A percentile compares a stretch with the other conserved stretches of the same genome.
Conservation (phyloP, 2,329 filamentous ascomycete species). For the Periconia sp. region DNA sequence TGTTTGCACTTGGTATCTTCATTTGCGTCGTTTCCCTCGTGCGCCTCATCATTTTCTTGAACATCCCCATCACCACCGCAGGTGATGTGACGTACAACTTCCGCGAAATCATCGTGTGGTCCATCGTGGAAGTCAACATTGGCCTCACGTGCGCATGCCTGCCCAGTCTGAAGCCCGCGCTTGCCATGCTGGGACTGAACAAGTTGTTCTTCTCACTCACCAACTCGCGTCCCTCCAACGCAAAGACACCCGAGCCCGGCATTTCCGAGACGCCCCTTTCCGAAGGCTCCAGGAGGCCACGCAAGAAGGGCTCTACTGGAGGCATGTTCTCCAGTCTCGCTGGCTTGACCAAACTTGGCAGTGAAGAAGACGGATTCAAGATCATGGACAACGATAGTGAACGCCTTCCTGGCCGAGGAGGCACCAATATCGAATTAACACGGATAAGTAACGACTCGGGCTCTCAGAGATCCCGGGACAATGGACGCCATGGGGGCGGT, state of each 20-base stretch:
- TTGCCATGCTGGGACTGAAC: slow-evolving; percentile 22
- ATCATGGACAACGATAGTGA: slow-evolving; percentile 8
- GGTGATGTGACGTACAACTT: slow-evolving; percentile 27
- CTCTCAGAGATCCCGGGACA: neutral
- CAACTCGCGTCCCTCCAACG: neutral
- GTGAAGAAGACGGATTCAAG: slow-evolving; percentile 17
- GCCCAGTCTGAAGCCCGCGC: slow-evolving; percentile 19
- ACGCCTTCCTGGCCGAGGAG: neutral
- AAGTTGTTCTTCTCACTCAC: slow-evolving; percentile 18
- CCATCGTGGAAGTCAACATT: slow-evolving; percentile 25
- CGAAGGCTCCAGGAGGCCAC: neutral
- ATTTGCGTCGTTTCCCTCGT: slow-evolving; percentile 25
- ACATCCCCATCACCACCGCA: slow-evolving; percentile 18
- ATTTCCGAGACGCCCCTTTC: neutral
- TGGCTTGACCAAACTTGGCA: slow-evolving; percentile 16
- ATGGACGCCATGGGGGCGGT: neutral
- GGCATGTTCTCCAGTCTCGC: slow-evolving; percentile 23
- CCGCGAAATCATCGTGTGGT: slow-evolving; percentile 28
- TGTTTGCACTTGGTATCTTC: slow-evolving; percentile 28
- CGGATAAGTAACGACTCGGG: slow-evolving; percentile 8
- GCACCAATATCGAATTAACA: slow-evolving; percentile 13
- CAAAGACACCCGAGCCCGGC: neutral
- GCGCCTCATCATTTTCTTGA: slow-evolving; percentile 24
- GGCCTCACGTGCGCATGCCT: slow-evolving; percentile 26
- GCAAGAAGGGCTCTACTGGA: slow-evolving; percentile 22